Percentiles rank a stretch among this genome's conserved stretches.
phyloP scores from a whole-genome alignment of 768 basidiomycete genomes.

The Panellus pusillus region DNA sequence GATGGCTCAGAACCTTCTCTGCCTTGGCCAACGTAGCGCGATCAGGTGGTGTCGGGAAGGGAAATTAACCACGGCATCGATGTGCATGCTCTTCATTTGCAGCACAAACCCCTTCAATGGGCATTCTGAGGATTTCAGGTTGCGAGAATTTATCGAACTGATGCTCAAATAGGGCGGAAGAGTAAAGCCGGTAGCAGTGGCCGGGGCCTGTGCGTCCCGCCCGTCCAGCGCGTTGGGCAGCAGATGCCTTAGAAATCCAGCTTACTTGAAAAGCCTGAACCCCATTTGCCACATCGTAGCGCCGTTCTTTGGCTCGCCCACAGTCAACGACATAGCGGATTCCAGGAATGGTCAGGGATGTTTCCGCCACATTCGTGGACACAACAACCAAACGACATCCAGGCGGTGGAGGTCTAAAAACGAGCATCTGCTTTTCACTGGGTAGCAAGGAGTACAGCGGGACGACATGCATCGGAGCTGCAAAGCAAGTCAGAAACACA shows the following conservation, averaged over 20 bases:
- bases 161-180: constrained; percentile 91
- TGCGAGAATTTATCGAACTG: constrained; percentile 84
- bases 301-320: constrained; percentile 94
- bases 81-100: constrained; percentile 99
- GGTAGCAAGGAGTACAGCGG: constrained; percentile 92
- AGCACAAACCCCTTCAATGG: constrained; percentile 95
- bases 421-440: constrained; percentile 92
- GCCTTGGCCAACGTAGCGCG: constrained; percentile 72
- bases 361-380: constrained; percentile 95
- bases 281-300: constrained; percentile 76
- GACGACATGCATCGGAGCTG: constrained; percentile 92
- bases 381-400: constrained; percentile 88
- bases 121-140: constrained; percentile 93
- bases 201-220: constrained; percentile 98
- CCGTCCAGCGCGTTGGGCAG: constrained; percentile 91
- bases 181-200: constrained; percentile 97
- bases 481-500: neutral
- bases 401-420: constrained; percentile 82
- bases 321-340: constrained; percentile 98
- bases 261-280: constrained; percentile 91
- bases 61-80: constrained; percentile 94
- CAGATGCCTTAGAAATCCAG: constrained; percentile 96
- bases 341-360: constrained; percentile 93
- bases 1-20: constrained; percentile 73
- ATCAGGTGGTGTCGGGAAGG: constrained; percentile 96